These are phyloP conservation scores for Aspergillus egyptiacus DNA, from an alignment of 495 filamentous ascomycete species.

Conservation along the genomic window DNA sequence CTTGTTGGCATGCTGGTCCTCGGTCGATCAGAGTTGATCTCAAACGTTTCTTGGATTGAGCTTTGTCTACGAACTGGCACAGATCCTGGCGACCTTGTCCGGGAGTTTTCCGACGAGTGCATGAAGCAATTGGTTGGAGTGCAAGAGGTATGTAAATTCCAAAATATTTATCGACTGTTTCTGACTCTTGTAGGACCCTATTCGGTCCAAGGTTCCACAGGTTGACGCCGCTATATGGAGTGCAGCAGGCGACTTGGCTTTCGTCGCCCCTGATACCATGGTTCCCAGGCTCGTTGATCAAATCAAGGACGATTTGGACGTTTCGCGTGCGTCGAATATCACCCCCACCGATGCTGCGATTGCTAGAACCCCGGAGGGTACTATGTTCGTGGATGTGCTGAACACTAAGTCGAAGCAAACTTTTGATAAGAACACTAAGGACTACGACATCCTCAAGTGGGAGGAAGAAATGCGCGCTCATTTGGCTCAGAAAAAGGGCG, in stretches of 20 bases:
- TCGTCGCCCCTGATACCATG: constrained; percentile 81
- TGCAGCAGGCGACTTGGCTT: constrained; percentile 83
- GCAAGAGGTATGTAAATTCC: constrained; percentile 19
- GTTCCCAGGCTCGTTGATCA: constrained; percentile 68
- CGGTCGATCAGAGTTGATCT: constrained; percentile 70
- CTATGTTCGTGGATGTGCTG: constrained; percentile 82
- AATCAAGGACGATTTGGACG: constrained; percentile 63
- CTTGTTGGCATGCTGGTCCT: constrained; percentile 72
- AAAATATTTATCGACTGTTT: neutral
- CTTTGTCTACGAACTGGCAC: constrained; percentile 68
- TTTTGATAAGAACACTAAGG: constrained; percentile 77
- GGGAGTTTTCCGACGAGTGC: constrained; percentile 42
- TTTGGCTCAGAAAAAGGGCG: constrained; percentile 84
- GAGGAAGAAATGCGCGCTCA: constrained; percentile 87
- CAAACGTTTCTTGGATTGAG: constrained; percentile 79
- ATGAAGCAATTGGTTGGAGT: constrained; percentile 40
- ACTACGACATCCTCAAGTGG: constrained; percentile 95
- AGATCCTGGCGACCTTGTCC: constrained; percentile 75
- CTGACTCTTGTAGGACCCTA: constrained; percentile 23
- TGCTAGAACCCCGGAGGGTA: constrained; percentile 80
- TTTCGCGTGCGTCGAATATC: constrained; percentile 57
- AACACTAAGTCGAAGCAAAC: constrained; percentile 65
- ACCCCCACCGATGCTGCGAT: constrained; percentile 87
- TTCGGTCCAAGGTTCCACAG: constrained; percentile 35
- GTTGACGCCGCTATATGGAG: constrained; percentile 66